Conservation (phyloP, 2,329 filamentous ascomycete species). For the Kalaharituber pfeilii region DNA sequence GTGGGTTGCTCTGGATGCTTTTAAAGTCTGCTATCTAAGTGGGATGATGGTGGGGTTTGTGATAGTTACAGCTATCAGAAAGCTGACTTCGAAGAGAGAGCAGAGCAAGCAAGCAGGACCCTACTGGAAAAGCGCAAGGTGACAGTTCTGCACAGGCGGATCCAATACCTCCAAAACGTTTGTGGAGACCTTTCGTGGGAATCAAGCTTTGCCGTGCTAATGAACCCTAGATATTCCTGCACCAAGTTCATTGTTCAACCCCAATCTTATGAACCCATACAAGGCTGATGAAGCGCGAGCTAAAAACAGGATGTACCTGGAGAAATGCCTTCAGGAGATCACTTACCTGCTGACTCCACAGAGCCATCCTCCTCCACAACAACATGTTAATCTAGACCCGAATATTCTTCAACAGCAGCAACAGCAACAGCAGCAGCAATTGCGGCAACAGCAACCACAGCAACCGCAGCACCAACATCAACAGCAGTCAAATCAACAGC, state of each 20-base stretch:
- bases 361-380: conserved; percentile 40
- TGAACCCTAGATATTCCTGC: not conserved
- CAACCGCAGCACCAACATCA: conserved; percentile 40
- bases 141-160: not conserved
- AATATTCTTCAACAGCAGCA: conserved; percentile 11
- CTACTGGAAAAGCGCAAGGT: not conserved
- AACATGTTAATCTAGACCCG: conserved; percentile 25
- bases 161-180: not conserved
- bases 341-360: conserved; percentile 51
- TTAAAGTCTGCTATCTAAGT: too few species aligned
- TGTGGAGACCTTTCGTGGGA: too few species aligned
- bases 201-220: not conserved
- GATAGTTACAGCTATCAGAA: too few species aligned
- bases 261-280: conserved; percentile 1
- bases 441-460: conserved; percentile 33
- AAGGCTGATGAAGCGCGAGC: conserved; percentile 16
- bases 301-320: conserved; percentile 45
- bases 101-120: not conserved
- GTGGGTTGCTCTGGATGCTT: too few species aligned
- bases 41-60: too few species aligned
- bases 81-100: not conserved
- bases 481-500: conserved; percentile 38
- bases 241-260: not conserved
- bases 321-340: conserved; percentile 50
- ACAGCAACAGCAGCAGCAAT: conserved; percentile 24